Evolutionary conservation across 2,329 filamentous ascomycete genomes (phyloP), one percentile per base, ranked within the genome.

Genomic region (Calonectria leucothoes): DNA sequence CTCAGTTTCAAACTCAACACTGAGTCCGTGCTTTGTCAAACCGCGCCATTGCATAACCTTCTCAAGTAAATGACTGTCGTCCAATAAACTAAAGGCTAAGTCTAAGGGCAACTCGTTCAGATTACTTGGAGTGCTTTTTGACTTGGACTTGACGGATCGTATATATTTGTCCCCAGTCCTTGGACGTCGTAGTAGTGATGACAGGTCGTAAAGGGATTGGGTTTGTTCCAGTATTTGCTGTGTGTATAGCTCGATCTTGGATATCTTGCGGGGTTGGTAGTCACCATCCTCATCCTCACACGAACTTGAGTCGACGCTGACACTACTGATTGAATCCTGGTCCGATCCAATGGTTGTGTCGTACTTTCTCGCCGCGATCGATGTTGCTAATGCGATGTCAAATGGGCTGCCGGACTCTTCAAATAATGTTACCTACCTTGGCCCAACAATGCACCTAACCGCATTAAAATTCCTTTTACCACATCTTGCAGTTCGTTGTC

Each of bases 261-360:
- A 57, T n/a, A 64, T 64, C 42, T 33, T 64, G 12, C 35, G 27
- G 20, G 12, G 39, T 29, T 31, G 37, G 7, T 27, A 29, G 10
- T 63, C 55, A 25, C 29, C 39, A 17, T 33, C 39, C 3, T 69
- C 39, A 23, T 64, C 67, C n/a, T 6, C 11, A 39, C 52, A 23
- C 15, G 67, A 63, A n/a, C 48, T 31, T 14, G 67, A 69, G 37
- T 69, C 67, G 39, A 49, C 67, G 23, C 67, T 69, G 31, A 69
- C 67, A 33, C 67, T 69, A 23, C 67, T 69, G 31, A 42, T 51
- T 4, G 67, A 69, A 42, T 69, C 67, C 31, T 64, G 42, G 15
- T 69, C 67, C 5, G 67, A 69, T 15, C 55, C 55, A n/a, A 64
- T 10, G 2, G 10, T 29, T 6, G 67, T n/a, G 39, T 63, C 55